Conservation (phyloP, 305 asterid species). For the Stenogyne calaminthoides region DNA sequence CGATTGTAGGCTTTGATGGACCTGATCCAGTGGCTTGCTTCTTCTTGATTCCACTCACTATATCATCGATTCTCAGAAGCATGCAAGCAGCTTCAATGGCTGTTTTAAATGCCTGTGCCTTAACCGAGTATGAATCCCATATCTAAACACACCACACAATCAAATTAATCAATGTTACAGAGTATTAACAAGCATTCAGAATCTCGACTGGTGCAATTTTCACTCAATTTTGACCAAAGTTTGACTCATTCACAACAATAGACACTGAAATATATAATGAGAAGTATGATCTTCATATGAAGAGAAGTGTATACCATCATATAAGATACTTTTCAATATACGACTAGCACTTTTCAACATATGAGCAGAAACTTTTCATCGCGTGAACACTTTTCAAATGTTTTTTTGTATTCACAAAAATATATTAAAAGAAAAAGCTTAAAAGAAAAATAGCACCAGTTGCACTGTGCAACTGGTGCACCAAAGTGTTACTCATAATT, state of each 20-base stretch:
- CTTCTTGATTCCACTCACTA: conserved; percentile 94
- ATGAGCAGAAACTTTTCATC: background rate
- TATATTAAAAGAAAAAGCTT: background rate
- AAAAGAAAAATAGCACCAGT: background rate
- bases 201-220: no score
- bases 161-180: background rate
- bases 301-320: background rate
- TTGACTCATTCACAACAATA: background rate
- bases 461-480: background rate
- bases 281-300: background rate
- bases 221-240: no score
- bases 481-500: background rate
- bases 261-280: no score
- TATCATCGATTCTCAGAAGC: conserved; percentile 96
- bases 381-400: background rate
- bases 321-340: no score
- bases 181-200: background rate
- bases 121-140: conserved; percentile 94
- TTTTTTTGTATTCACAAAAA: background rate
- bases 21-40: conserved; percentile 79
- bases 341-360: background rate
- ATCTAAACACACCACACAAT: conserved; percentile 47
- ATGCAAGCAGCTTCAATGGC: conserved; percentile 98
- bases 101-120: conserved; percentile 89
- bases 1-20: conserved; percentile 73